These are phyloP conservation scores for Salix udensis DNA, from an alignment of 345 rosid genomes.

Conservation along the genomic window DNA sequence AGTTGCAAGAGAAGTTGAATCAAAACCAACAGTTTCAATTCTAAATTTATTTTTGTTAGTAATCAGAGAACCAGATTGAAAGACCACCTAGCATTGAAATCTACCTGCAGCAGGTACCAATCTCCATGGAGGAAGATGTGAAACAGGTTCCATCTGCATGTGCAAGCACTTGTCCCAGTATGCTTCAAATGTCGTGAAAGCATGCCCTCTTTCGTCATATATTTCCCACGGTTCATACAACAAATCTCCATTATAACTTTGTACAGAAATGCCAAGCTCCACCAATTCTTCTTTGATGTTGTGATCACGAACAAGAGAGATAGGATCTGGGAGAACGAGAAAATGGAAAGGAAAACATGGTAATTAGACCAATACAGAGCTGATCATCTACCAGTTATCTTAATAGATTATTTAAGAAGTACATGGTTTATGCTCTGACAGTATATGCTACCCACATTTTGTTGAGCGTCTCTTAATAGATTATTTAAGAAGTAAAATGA, in stretches of 20 bases:
- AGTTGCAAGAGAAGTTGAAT: background rate
- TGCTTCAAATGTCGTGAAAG: constrained; percentile 61
- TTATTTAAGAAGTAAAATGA: background rate
- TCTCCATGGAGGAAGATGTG: constrained; percentile 70
- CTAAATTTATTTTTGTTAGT: background rate
- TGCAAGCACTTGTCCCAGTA: constrained; percentile 75
- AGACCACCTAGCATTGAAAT: background rate
- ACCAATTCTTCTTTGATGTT: constrained; percentile 61
- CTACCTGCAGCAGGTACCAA: constrained; percentile 64
- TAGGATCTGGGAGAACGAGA: constrained; percentile 49
- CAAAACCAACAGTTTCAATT: background rate
- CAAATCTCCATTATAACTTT: constrained; percentile 85
- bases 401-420: background rate
- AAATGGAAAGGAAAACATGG: background rate
- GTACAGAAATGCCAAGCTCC: constrained; percentile 76
- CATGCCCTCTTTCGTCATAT: constrained; percentile 57
- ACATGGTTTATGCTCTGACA: background rate
- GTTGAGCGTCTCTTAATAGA: background rate
- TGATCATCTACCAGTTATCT: background rate
- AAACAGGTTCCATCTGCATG: constrained; percentile 57
- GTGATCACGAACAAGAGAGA: constrained; percentile 85
- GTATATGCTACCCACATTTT: no score
- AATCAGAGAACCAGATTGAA: background rate
- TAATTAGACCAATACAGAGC: background rate
- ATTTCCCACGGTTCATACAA: constrained; percentile 93